These are phyloP conservation scores for Cladophialophora carrionii DNA, from an alignment of 2,329 filamentous ascomycete species.

Conservation along the genomic window DNA sequence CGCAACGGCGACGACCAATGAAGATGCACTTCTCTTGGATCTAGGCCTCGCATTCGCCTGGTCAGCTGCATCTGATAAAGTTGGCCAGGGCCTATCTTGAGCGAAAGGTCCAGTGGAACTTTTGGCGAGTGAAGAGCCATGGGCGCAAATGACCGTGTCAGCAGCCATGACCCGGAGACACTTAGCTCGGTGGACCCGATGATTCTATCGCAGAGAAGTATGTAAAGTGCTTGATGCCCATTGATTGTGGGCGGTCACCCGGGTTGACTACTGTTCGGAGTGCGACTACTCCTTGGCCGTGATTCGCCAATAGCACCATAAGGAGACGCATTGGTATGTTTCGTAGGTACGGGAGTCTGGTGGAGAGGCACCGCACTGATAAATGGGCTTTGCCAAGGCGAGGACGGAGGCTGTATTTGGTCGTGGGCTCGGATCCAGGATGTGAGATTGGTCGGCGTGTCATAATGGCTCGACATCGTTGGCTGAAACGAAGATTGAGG, in stretches of 20 bases:
- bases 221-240: not conserved
- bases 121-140: not conserved
- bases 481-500: slow-evolving; percentile 23
- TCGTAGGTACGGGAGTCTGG: slow-evolving; percentile 13
- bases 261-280: slow-evolving; percentile 54
- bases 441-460: slow-evolving; percentile 16
- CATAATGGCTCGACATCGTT: slow-evolving; percentile 24
- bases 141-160: not conserved
- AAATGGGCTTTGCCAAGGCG: slow-evolving; percentile 21
- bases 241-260: slow-evolving; percentile 36
- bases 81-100: not conserved
- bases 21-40: not conserved
- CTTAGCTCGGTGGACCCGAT: too few species aligned
- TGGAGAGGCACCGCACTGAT: slow-evolving; percentile 8
- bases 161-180: not conserved
- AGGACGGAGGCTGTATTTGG: slow-evolving; percentile 16
- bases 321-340: slow-evolving; percentile 29
- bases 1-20: not conserved
- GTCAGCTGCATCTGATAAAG: too few species aligned
- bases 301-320: slow-evolving; percentile 50
- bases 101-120: not conserved
- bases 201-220: not conserved
- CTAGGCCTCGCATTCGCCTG: not conserved
- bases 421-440: slow-evolving; percentile 20
- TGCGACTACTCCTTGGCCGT: slow-evolving; percentile 39